A percentile compares a stretch with the other conserved stretches of the same genome.
phyloP scores from a whole-genome alignment of 768 basidiomycete genomes.

The Lactifluus volemus region DNA sequence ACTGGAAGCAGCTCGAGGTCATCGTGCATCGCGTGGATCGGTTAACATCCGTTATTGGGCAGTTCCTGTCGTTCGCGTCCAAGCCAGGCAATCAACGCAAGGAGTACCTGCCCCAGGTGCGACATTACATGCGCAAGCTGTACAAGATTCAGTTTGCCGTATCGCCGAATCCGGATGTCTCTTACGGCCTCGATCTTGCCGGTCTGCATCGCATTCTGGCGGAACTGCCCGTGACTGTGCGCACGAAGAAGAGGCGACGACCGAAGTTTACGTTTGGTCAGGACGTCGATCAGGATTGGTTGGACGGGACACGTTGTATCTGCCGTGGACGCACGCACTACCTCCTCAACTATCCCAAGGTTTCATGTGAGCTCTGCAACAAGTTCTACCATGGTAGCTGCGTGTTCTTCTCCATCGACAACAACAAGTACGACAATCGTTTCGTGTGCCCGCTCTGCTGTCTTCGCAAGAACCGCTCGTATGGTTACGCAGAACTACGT shows the following conservation, averaged over 20 bases:
- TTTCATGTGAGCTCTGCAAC: conserved; percentile 59
- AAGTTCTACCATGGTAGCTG: conserved; percentile 66
- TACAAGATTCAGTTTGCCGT: conserved; percentile 88
- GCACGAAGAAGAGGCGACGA: conserved; percentile 47
- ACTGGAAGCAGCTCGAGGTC: conserved; percentile 72
- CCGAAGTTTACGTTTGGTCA: conserved; percentile 69
- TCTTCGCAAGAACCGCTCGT: conserved; percentile 60
- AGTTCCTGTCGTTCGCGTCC: conserved; percentile 68
- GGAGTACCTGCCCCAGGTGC: conserved; percentile 73
- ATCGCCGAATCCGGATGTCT: conserved; percentile 70
- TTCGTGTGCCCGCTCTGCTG: conserved; percentile 75
- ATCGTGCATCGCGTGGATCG: conserved; percentile 76
- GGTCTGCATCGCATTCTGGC: conserved; percentile 77
- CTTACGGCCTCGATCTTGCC: conserved; percentile 75
- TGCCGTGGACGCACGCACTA: conserved; percentile 63
- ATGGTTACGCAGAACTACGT: conserved; percentile 68
- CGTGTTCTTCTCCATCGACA: conserved; percentile 58
- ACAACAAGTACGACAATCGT: conserved; percentile 26
- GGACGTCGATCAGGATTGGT: conserved; percentile 65
- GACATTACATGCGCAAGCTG: conserved; percentile 86
- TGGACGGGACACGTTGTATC: conserved; percentile 71
- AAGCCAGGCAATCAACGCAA: conserved; percentile 62
- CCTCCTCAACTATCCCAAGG: conserved; percentile 49
- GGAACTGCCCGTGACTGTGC: conserved; percentile 44
- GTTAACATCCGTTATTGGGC: conserved; percentile 63